Percentiles rank a stretch among this genome's conserved stretches.
These are phyloP conservation scores for Botrytis hyacinthi DNA, from an alignment of 2,329 filamentous ascomycete species.

Conservation along the genomic window DNA sequence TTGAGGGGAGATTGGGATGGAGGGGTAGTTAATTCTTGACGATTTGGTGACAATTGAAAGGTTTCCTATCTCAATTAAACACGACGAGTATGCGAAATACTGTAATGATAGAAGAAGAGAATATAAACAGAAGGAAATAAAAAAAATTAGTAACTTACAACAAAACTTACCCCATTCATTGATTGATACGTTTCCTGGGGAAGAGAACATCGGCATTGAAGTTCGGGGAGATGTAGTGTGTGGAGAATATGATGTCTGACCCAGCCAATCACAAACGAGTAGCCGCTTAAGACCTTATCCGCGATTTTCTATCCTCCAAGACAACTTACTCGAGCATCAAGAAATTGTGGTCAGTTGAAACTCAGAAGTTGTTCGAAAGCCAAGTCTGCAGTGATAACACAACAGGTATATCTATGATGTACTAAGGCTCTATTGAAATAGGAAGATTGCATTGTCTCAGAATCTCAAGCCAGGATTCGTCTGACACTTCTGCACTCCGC, in stretches of 20 bases:
- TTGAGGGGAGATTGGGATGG: not conserved
- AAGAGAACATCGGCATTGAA: slow-evolving; percentile 17
- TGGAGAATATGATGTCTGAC: not conserved
- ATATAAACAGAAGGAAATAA: not conserved
- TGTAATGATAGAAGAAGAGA: not conserved
- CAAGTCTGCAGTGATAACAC: not conserved
- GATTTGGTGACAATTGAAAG: not conserved
- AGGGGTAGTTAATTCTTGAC: slow-evolving; percentile 4
- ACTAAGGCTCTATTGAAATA: not conserved
- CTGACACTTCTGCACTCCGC: slow-evolving; percentile 17
- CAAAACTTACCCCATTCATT: slow-evolving; percentile 12
- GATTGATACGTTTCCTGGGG: not conserved
- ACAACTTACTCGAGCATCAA: not conserved
- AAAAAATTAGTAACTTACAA: not conserved
- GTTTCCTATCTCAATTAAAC: not conserved
- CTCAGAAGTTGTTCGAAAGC: not conserved
- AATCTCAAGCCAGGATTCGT: slow-evolving; percentile 1
- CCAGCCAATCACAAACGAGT: slow-evolving; percentile 1
- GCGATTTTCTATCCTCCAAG: not conserved
- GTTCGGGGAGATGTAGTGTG: not conserved
- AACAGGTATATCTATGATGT: not conserved
- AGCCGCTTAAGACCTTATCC: slow-evolving; percentile 13
- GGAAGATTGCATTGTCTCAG: not conserved
- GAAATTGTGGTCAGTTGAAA: not conserved
- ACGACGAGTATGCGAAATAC: not conserved